Evolutionary conservation across 2,329 filamentous ascomycete species (phyloP), one percentile per base, ranked within the genome.

Genomic region (Colletotrichum aenigma): DNA sequence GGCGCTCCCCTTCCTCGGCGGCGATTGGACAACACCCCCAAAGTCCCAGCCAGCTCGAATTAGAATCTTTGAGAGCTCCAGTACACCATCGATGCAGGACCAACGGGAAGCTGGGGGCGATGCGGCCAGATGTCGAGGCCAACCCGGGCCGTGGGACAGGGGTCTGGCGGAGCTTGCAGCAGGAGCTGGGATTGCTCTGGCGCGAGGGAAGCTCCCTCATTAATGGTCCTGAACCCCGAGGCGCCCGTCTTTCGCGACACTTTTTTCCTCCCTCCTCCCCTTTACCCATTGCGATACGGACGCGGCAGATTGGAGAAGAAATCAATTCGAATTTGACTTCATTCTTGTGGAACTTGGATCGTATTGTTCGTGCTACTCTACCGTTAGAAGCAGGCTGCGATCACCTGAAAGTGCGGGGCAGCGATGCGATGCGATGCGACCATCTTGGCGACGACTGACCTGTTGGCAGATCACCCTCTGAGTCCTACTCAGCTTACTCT

Each of bases 341-440:
- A 24, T 61, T 67, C 7, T 58, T 30, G 73, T 55, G 61, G n/a
- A 52, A 60, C 67, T 13, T 15, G 13, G 18, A 34, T 21, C 28
- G 32, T 38, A 24, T 48, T 66, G 16, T 34, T 61, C 21, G 55
- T 66, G 36, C 13, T n/a, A 70, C 34, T n/a, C 26, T 30, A 16
- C 34, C 66, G 16, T 62, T 26, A 24, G 43, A 24, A 16, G 64
- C 55, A 34, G 55, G 15, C 43, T 24, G 64, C 34, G n/a, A 67
- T 71, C 60, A 55, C 24, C 48, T 76, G 74, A 75, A 66, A 76
- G 74, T 76, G 74, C 71, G 66, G 74, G 71, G 71, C 74, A 70
- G 56, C 58, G 55, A 64, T 61, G 38, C 61, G 55, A 64, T 61
- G 38, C 61, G 55, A 62, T 73, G 71, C 58, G 58, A 69, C 48